These are phyloP conservation scores for Pneumocystis jirovecii DNA, from an alignment of 1,139 yeast genomes.

Conservation along the genomic window DNA sequence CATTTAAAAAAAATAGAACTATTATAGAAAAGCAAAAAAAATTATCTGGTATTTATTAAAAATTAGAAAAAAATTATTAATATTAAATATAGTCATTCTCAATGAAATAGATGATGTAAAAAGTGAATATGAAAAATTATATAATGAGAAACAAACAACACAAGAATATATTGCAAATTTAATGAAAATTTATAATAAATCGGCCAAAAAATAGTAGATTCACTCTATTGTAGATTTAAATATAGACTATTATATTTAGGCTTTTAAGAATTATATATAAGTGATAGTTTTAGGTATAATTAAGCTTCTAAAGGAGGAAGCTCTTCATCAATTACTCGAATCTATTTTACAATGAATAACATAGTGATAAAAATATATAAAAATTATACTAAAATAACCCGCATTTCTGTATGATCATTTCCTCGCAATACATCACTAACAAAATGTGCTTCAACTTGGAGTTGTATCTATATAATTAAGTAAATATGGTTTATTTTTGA, in stretches of 20 bases:
- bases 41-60: background rate
- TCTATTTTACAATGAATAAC: background rate
- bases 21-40: background rate
- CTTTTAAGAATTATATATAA: background rate
- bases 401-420: conserved; percentile 64
- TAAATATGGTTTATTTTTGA: background rate
- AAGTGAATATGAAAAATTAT: background rate
- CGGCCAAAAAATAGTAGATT: background rate
- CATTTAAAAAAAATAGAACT: background rate
- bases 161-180: background rate
- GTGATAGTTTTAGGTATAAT: background rate
- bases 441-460: conserved; percentile 74
- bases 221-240: background rate
- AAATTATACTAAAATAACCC: conserved; percentile 41
- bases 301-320: background rate
- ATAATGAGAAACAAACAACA: background rate
- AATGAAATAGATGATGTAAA: background rate
- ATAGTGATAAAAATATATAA: background rate
- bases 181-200: background rate
- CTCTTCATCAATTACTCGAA: background rate
- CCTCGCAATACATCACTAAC: conserved; percentile 73
- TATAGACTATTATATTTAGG: background rate
- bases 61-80: background rate
- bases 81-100: background rate
- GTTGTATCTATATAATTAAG: conserved; percentile 34